These are phyloP conservation scores for Teratosphaeria viscida DNA, from an alignment of 2,329 filamentous ascomycete genomes.

Conservation along the genomic window DNA sequence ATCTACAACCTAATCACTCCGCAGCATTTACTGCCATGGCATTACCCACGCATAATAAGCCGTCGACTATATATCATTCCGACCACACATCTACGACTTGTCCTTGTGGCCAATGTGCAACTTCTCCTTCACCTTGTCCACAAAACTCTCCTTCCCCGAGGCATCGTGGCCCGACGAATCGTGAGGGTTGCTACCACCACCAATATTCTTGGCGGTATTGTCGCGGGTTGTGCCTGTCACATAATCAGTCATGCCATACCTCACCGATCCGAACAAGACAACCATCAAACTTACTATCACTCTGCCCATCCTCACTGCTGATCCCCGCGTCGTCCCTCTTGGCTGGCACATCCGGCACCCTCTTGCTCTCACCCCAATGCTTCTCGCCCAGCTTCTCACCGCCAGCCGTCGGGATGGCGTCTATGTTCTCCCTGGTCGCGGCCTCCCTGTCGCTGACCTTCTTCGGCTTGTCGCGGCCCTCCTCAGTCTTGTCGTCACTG, in stretches of 20 bases:
- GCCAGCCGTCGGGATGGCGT: conserved; percentile 24
- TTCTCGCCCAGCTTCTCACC: conserved; percentile 22
- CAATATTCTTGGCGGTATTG: conserved; percentile 22
- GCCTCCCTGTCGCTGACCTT: neutral
- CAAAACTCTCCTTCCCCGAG: conserved; percentile 15
- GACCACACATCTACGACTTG: neutral
- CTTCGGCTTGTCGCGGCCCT: conserved; percentile 2
- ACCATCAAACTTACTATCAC: conserved; percentile 15
- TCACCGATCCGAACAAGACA: neutral
- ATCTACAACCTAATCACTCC: neutral
- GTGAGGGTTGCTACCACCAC: conserved; percentile 7
- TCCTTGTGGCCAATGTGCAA: conserved; percentile 12
- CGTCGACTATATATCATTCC: neutral
- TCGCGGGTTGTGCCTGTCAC: conserved; percentile 13
- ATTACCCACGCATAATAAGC: neutral
- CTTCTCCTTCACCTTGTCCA: conserved; percentile 20
- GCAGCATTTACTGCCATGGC: neutral
- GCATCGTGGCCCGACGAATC: neutral
- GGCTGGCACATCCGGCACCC: conserved; percentile 20
- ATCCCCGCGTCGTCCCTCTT: conserved; percentile 7
- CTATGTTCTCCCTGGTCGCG: conserved; percentile 13
- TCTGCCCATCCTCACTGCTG: conserved; percentile 17
- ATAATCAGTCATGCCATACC: neutral
- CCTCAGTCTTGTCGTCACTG: neutral
- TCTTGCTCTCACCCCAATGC: conserved; percentile 27